Base-by-base conservation (phyloP, 495 filamentous ascomycete genomes). In the Aspergillus saccharolyticus region DNA sequence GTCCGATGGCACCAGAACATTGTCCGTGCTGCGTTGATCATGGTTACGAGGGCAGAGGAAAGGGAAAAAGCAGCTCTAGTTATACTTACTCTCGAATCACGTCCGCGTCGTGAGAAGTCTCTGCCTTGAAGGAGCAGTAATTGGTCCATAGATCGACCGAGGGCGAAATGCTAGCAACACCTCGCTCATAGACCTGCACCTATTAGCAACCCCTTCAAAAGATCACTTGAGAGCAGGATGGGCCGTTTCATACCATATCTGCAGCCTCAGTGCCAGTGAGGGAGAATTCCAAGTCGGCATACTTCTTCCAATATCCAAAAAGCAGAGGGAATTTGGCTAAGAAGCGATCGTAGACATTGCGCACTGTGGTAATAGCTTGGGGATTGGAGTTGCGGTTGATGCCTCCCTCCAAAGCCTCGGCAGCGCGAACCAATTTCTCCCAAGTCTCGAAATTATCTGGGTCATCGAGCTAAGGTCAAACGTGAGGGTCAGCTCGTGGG, bases 221-320 rank as follows among this genome's bases (percentile, higher is more conserved):
- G 53, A n/a, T 39, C 16, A 54, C 18, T 25, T 24, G 52, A 42
- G 24, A 42, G 17, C 17, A 56, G 28, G 18, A n/a, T 28, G 25
- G 51, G 42, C 20, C 18, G 1, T 80, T n/a, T 15, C 54, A 55
- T 65, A 97, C 94, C 89, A 97, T 94, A 68, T 99, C 94, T 55
- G 94, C 95, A 25, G 95, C 91, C 75, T 99, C 94, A 1, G 95
- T 96, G 22, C 94, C 94, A 5, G 90, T 90, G 61, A 97, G 96
- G 16, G 89, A 89, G 73, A 99, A 99, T 67, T 99, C 94, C 21
- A 96, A 74, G 67, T 97, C 94, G 63, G 94, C 94, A 84, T 99
- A 98, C 71, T 96, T 97, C 77, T 97, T 97, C 94, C 94, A 99
- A 73, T 97, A 99, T 44, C 92, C 94, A 68, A 97, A 99, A 2